These are phyloP conservation scores for Euphrasia arctica DNA, from an alignment of 305 asterid species.

Conservation along the genomic window DNA sequence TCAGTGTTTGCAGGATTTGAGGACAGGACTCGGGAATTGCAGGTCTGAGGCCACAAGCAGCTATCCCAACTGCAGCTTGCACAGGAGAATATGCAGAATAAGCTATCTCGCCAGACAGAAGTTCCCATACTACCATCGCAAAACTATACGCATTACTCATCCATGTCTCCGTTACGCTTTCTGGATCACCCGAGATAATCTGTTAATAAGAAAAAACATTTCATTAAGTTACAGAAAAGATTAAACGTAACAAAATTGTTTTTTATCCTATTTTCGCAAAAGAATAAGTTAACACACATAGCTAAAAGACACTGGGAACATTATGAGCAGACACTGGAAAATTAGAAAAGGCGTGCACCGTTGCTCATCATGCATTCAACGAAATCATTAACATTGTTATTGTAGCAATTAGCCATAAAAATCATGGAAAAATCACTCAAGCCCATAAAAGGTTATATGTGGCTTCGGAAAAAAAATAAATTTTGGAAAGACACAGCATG, in stretches of 20 bases:
- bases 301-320: neutral
- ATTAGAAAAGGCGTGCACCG: constrained; percentile 10
- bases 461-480: constrained; percentile 10
- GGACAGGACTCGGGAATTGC: constrained; percentile 87
- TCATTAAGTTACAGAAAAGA: neutral
- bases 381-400: neutral
- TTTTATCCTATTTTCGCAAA: neutral
- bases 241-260: neutral
- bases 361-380: constrained; percentile 19
- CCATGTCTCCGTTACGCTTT: constrained; percentile 84
- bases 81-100: constrained; percentile 92
- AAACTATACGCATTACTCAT: constrained; percentile 94
- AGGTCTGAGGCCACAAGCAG: constrained; percentile 97
- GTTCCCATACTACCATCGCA: constrained; percentile 92
- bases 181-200: constrained; percentile 96
- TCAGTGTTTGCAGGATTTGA: constrained; percentile 56
- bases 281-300: neutral
- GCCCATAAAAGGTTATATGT: neutral
- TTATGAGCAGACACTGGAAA: neutral
- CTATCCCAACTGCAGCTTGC: constrained; percentile 97
- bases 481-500: neutral
- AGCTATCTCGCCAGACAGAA: constrained; percentile 81
- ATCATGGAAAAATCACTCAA: constrained; percentile 25
- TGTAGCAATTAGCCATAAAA: constrained; percentile 9
- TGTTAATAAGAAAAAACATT: constrained; percentile 26